Percentiles rank a stretch among this genome's conserved stretches.
phyloP scores from a whole-genome alignment of 495 filamentous ascomycete species.

The Gamarada debralockiae region DNA sequence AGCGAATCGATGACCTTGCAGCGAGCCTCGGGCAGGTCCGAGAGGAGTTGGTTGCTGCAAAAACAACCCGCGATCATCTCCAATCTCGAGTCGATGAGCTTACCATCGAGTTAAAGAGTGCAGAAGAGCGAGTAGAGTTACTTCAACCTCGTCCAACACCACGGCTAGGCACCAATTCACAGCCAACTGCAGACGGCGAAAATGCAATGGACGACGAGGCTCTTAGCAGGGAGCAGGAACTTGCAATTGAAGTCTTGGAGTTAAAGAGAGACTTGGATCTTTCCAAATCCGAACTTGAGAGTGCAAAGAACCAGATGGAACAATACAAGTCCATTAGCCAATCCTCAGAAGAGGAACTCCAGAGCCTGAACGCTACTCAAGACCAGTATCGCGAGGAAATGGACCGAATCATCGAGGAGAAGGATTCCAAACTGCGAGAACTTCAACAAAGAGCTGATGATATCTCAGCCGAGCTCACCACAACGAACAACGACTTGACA shows the following conservation, averaged over 20 bases:
- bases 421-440: constrained; percentile 71
- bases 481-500: constrained; percentile 74
- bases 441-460: constrained; percentile 79
- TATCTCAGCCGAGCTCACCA: constrained; percentile 72
- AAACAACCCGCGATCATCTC: constrained; percentile 82
- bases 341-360: constrained; percentile 81
- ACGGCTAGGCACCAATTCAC: constrained; percentile 38
- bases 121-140: constrained; percentile 78
- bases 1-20: constrained; percentile 84
- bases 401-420: constrained; percentile 66
- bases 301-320: constrained; percentile 73
- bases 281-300: constrained; percentile 69
- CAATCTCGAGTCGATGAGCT: constrained; percentile 85
- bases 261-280: constrained; percentile 79
- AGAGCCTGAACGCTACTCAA: constrained; percentile 71
- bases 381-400: constrained; percentile 85
- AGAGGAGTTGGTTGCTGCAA: constrained; percentile 77
- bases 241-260: constrained; percentile 76
- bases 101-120: constrained; percentile 77
- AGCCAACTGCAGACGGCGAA: constrained; percentile 27
- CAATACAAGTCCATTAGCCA: constrained; percentile 88
- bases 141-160: constrained; percentile 71
- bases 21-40: constrained; percentile 70
- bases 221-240: constrained; percentile 75
- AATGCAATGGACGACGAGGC: constrained; percentile 40